Base-by-base conservation (phyloP, 73 alveolate genomes). In the Blepharisma stoltei region DNA sequence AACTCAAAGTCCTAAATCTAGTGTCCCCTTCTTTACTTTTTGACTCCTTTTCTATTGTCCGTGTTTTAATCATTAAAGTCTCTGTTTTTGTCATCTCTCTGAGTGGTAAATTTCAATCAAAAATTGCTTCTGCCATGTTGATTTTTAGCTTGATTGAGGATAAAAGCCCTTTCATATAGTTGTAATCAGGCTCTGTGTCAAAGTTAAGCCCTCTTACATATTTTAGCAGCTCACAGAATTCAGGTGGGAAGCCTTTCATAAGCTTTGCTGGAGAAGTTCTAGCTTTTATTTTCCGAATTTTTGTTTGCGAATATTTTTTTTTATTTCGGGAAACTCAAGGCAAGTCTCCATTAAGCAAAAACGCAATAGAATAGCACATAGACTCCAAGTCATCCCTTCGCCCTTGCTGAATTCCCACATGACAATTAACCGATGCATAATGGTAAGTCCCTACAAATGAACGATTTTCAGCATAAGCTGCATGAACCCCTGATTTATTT, bases 371-470 rank as follows among this genome's bases (percentile, higher is more conserved):
- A 84, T 92, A 92, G 20, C 95, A 96, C 18, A 89, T 70, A 37
- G 93, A 68, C 77, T 92, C 98, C 50, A 92, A 86, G 76, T 92
- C 96, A 82, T 92, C 98, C 78, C 96, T 86, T 81, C 98, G 83
- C 54, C 90, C 78, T 73, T 90, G 82, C 77, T 90, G 94, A 43
- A 94, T 92, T 20, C 99, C 99, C 27, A 95, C 85, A 89, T 93
- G 98, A 14, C 97, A 86, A 84, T 95, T 95, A 20, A 95, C 89
- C 38, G 95, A 81, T 2, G 99, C 98, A 83, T 95, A 92, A 75
- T 97, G 78, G 5, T 93, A 98, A 21, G 99, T 95, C 47, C 99
- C 99, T 44, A 95, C 88, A 86, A 95, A 85, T 55, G 89, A 90
- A 55, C 93, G 90, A 66, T 93, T 93, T 80, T 95, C 99, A 71